phyloP scores from a whole-genome alignment of 352 stramenopile species.

The Pythium guiyangense region DNA sequence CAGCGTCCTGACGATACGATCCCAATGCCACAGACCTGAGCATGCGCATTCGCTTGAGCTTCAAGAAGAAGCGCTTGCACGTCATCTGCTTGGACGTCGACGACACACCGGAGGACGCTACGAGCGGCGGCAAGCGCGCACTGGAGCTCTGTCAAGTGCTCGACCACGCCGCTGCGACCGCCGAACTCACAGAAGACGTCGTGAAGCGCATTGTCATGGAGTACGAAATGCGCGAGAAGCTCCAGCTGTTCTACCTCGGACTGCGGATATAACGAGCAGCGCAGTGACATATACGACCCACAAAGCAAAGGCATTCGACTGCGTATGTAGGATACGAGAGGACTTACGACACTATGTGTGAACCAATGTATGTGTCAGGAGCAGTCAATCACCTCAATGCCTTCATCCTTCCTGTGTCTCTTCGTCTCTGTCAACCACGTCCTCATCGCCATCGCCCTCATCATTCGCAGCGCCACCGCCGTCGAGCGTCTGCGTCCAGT shows the following conservation, averaged over 20 bases:
- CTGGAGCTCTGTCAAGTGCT: constrained; percentile 50
- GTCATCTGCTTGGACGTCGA: constrained; percentile 78
- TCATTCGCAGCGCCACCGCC: constrained; percentile 20
- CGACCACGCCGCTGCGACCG: constrained; percentile 15
- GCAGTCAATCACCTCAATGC: too few relatives aligned
- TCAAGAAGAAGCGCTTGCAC: constrained; percentile 57
- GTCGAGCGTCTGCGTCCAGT: constrained; percentile 72
- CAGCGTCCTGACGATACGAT: neutral
- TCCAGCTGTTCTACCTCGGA: constrained; percentile 45
- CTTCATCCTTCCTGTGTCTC: too few relatives aligned
- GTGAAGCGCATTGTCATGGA: constrained; percentile 37
- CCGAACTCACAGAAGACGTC: constrained; percentile 33
- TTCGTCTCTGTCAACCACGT: neutral
- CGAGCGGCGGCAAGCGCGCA: constrained; percentile 37
- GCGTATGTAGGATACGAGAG: too few relatives aligned
- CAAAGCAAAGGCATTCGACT: too few relatives aligned
- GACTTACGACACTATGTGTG: too few relatives aligned
- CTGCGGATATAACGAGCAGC: constrained; percentile 28
- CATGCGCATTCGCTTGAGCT: constrained; percentile 39
- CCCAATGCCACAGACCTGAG: constrained; percentile 28
- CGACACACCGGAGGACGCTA: constrained; percentile 68
- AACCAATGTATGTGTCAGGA: too few relatives aligned
- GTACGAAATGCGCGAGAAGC: constrained; percentile 35
- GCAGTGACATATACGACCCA: too few relatives aligned
- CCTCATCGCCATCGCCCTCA: neutral